Percentiles rank a stretch among this genome's conserved stretches.
Conservation (phyloP, 2,329 filamentous ascomycete species). For the Leptographium galeiforme region DNA sequence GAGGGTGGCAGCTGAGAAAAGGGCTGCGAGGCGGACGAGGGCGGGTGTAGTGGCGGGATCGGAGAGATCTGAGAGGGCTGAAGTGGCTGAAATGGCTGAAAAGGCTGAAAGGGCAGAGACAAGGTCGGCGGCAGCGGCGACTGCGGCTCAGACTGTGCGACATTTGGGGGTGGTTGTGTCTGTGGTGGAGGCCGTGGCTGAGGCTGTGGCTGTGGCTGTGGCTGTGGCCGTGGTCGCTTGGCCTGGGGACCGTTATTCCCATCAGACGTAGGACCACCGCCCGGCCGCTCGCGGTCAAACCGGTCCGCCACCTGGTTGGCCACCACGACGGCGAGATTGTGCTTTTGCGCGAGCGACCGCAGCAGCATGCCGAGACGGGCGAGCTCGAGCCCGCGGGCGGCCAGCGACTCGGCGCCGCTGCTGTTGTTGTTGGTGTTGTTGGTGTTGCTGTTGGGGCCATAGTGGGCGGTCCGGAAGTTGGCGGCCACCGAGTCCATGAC, state of each 20-base stretch:
- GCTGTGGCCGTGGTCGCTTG: constrained; percentile 3
- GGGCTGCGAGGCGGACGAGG: background rate
- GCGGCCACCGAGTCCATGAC: constrained; percentile 87
- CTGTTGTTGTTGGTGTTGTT: background rate
- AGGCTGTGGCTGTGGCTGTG: no score
- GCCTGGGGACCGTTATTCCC: background rate
- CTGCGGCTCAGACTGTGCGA: background rate
- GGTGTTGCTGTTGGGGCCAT: constrained; percentile 38
- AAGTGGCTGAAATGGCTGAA: background rate
- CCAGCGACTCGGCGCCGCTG: constrained; percentile 32
- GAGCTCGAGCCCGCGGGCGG: constrained; percentile 63
- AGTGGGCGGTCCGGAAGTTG: constrained; percentile 80
- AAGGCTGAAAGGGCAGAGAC: background rate
- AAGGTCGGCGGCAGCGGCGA: background rate
- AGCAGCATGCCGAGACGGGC: constrained; percentile 63
- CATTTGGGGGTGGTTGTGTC: background rate
- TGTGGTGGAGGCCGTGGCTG: background rate
- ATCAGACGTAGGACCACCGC: background rate
- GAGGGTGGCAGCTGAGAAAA: background rate
- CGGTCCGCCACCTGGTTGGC: constrained; percentile 93
- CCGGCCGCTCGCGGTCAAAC: constrained; percentile 31
- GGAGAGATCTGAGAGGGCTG: background rate
- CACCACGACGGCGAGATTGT: constrained; percentile 74
- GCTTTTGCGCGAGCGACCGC: constrained; percentile 57
- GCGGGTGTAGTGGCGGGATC: background rate